These are phyloP conservation scores for Pythium vanterpoolii DNA, from an alignment of 352 stramenopile species.

Conservation along the genomic window DNA sequence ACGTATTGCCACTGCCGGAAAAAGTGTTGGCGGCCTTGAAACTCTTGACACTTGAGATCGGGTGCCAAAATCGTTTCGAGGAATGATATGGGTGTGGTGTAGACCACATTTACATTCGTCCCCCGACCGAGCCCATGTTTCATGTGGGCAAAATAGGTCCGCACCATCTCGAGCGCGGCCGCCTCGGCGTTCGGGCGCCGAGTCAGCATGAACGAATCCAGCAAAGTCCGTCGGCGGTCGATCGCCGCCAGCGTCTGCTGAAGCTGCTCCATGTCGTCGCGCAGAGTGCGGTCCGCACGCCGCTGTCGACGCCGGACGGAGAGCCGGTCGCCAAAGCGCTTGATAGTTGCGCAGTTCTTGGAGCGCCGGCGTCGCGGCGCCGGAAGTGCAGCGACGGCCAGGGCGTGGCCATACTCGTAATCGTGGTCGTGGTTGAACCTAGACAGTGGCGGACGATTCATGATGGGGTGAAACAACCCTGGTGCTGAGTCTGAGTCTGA, in stretches of 20 bases:
- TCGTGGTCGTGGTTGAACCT: not conserved
- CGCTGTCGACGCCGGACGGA: constrained; percentile 10
- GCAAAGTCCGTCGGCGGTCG: constrained; percentile 20
- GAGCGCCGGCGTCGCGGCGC: constrained; percentile 5
- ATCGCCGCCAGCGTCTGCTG: constrained; percentile 17
- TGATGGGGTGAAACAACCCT: not conserved
- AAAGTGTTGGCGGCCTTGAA: constrained; percentile 30
- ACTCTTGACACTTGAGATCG: constrained; percentile 36
- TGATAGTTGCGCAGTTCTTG: constrained; percentile 25
- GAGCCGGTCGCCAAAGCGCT: constrained; percentile 13
- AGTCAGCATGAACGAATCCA: constrained; percentile 25
- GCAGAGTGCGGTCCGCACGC: not conserved
- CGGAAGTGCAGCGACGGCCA: not conserved
- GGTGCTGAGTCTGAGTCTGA: too few relatives aligned
- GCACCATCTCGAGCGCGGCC: constrained; percentile 27
- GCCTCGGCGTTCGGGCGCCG: constrained; percentile 29
- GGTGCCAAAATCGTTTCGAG: constrained; percentile 21
- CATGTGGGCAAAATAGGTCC: constrained; percentile 36
- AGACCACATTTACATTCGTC: constrained; percentile 1
- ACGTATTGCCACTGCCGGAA: constrained; percentile 42
- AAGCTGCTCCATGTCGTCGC: constrained; percentile 16
- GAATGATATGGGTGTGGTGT: constrained; percentile 22
- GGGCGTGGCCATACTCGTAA: not conserved
- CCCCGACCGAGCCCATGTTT: constrained; percentile 21
- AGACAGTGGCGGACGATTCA: not conserved